A percentile compares a stretch with the other conserved stretches of the same genome.
These are phyloP conservation scores for Mycena venus DNA, from an alignment of 768 basidiomycete genomes.

Conservation along the genomic window DNA sequence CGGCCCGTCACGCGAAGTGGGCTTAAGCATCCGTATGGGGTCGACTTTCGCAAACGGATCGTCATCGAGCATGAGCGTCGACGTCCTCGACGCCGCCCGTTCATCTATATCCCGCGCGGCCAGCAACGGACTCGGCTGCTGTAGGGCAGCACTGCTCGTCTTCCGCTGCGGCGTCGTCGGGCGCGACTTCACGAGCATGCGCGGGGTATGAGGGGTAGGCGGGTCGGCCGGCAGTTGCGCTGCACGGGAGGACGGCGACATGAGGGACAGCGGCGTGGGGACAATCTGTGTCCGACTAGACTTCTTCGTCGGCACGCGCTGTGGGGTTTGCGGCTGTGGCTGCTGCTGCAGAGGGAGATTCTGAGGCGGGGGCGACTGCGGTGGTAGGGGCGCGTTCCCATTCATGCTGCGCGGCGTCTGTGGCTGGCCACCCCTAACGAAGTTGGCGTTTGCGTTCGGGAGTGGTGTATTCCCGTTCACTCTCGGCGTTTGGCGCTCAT, in stretches of 20 bases:
- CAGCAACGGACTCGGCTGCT: conserved; percentile 13
- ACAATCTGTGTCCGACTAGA: background rate
- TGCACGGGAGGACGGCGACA: background rate
- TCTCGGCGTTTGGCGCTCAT: conserved; percentile 22
- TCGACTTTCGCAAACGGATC: conserved; percentile 71
- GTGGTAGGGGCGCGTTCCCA: conserved; percentile 20
- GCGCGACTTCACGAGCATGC: conserved; percentile 22
- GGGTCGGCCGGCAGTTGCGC: background rate
- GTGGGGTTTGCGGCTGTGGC: conserved; percentile 24
- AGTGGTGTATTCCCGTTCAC: conserved; percentile 23
- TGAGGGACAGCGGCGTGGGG: background rate
- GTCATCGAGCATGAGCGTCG: conserved; percentile 58
- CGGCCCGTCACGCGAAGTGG: conserved; percentile 25
- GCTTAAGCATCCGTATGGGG: conserved; percentile 61
- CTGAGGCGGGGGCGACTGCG: conserved; percentile 4
- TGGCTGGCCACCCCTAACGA: background rate
- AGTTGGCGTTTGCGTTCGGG: background rate
- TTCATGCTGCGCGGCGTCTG: conserved; percentile 5
- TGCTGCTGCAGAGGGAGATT: conserved; percentile 23
- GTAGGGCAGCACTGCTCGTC: conserved; percentile 20
- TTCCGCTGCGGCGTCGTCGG: conserved; percentile 30
- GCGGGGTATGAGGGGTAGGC: conserved; percentile 21
- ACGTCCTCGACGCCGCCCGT: conserved; percentile 40
- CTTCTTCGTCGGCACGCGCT: conserved; percentile 11
- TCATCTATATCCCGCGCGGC: conserved; percentile 33